Evolutionary conservation across 208 protist species (phyloP), one percentile per base, ranked within the genome.

Genomic region (Leptomonas seymouri): DNA sequence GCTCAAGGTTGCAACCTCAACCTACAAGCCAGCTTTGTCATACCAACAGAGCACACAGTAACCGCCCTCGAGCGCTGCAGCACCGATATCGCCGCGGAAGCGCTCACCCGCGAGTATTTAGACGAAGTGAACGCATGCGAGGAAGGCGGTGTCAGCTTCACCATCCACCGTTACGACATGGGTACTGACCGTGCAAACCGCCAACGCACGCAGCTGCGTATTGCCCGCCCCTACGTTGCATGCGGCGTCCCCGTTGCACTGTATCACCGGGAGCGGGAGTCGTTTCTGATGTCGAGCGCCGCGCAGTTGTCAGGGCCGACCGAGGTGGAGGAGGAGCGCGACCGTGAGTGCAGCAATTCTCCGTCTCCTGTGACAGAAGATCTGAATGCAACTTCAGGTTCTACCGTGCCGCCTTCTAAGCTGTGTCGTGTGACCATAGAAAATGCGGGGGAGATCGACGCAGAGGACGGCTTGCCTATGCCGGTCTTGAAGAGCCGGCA

Each of bases 101-200:
- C 76, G 11, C 68, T 84, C 51, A 75, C 67, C 23, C 67, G 66
- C 9, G 78, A 84, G 51, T 83, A 81, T 58, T 55, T 84, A 27
- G 75, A 88, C 31, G 85, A 94, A 72, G 86, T 94, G 44, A 94
- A 94, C 67, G 82, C 68, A 27, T 87, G 84, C 28, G 88, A 91
- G 71, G 88, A 90, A 62, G 77, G 76, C 8, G 78, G 81, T 20
- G 74, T 89, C n/a, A 76, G 80, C 51, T 89, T 90, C 66, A 79
- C 78, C 16, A 44, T 94, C 21, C 71, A 89, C 28, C 82, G 89
- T 56, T 92, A 89, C 78, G 89, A 94, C 72, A 56, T 82, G 30
- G 80, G 76, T 39, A 74, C 65, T 25, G 84, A 91, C 65, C 68
- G 75, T 23, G 81, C 81, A 15, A 83, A 87, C 55, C 49, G 44